Evolutionary conservation across 2,329 filamentous ascomycete species (phyloP).

Genomic region (Albifimbria verrucaria): DNA sequence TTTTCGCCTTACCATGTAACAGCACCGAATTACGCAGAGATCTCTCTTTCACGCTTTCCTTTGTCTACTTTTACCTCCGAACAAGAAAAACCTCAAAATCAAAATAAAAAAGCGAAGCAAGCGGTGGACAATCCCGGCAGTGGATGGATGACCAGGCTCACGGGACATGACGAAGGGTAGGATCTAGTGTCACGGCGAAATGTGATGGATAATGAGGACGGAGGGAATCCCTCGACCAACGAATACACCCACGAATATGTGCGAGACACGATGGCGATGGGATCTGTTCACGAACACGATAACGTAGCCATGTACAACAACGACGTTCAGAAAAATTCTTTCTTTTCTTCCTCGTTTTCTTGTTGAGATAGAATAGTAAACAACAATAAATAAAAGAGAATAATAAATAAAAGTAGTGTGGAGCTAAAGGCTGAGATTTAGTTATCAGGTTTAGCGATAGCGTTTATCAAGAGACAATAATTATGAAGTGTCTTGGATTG

Average conservation of each 20-base stretch:
- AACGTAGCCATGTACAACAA: constrained; percentile 1
- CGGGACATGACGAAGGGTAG: too few relatives aligned
- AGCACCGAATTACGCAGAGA: neutral
- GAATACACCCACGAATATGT: neutral
- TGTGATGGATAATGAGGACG: neutral
- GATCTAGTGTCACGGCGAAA: neutral
- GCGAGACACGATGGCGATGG: neutral
- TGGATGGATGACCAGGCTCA: too few relatives aligned
- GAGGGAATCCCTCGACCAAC: neutral
- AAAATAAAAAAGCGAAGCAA: neutral
- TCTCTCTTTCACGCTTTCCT: neutral
- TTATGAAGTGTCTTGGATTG: neutral
- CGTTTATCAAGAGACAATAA: too few relatives aligned
- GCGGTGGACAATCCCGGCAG: neutral
- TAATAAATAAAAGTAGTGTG: too few relatives aligned
- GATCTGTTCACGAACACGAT: neutral
- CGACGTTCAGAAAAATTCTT: constrained; percentile 3
- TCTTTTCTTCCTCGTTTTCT: neutral
- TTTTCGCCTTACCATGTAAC: neutral
- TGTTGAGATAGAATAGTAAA: neutral
- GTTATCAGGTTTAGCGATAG: too few relatives aligned
- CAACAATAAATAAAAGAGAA: neutral
- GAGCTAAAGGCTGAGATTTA: too few relatives aligned
- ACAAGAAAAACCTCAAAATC: neutral
- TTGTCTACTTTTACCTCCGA: neutral